phyloP scores from a whole-genome alignment of 495 filamentous ascomycete genomes.

The Astrothelium macrocarpum region DNA sequence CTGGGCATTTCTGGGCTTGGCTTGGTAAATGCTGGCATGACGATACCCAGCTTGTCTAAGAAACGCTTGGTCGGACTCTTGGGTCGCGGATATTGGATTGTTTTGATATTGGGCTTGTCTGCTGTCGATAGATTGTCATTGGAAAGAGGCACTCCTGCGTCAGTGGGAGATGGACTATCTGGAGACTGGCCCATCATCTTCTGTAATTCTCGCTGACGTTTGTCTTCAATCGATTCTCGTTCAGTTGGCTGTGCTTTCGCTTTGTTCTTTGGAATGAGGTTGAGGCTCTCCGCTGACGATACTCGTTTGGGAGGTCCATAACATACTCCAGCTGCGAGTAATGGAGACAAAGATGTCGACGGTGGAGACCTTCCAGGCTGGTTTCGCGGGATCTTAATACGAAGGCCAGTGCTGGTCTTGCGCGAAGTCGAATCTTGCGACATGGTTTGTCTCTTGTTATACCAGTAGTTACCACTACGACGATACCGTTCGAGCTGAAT shows the following conservation, averaged over 20 bases:
- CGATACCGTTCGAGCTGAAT: slow-evolving; percentile 14
- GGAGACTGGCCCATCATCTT: slow-evolving; percentile 22
- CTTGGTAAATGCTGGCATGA: slow-evolving; percentile 10
- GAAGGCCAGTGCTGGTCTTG: not conserved
- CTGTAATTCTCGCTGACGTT: slow-evolving; percentile 19
- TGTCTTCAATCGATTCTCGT: slow-evolving; percentile 23
- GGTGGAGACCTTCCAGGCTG: slow-evolving; percentile 5
- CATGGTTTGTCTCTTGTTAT: slow-evolving; percentile 11
- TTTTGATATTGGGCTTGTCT: not conserved
- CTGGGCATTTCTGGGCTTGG: slow-evolving; percentile 8
- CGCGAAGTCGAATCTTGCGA: slow-evolving; percentile 9
- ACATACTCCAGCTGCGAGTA: slow-evolving; percentile 15
- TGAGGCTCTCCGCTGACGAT: slow-evolving; percentile 12
- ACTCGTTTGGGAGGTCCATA: not conserved
- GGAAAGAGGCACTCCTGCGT: slow-evolving; percentile 6
- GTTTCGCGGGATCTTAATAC: not conserved
- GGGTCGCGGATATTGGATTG: not conserved
- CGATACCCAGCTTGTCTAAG: slow-evolving; percentile 25
- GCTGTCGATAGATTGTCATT: slow-evolving; percentile 2
- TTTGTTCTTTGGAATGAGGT: slow-evolving; percentile 12
- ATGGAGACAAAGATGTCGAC: slow-evolving; percentile 21
- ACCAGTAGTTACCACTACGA: slow-evolving; percentile 16
- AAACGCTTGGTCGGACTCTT: slow-evolving; percentile 32
- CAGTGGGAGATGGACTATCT: slow-evolving; percentile 12
- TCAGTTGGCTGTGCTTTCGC: slow-evolving; percentile 16